Conservation (phyloP, 2,329 filamentous ascomycete genomes). For the Sporothrix dimorphospora region DNA sequence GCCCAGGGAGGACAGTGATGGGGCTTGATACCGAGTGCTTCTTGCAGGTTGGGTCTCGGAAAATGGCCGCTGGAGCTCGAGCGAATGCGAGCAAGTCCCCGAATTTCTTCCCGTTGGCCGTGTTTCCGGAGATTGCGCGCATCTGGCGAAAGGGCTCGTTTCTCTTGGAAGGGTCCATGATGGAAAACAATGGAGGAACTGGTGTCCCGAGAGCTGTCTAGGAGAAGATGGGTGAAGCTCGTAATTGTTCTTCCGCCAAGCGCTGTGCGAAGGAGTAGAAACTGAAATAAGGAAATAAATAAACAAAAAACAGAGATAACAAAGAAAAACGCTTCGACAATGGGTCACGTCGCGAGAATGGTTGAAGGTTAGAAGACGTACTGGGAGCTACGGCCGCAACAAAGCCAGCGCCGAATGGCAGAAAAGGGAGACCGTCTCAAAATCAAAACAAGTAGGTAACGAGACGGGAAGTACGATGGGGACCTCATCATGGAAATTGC, state of each 20-base stretch:
- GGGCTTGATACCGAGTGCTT: slow-evolving; percentile 20
- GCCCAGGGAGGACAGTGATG: slow-evolving; percentile 5
- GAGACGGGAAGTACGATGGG: neutral
- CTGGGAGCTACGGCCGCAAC: no score
- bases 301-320: neutral
- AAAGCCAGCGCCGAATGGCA: neutral
- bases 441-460: neutral
- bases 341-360: no score
- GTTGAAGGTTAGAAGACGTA: no score
- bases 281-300: neutral
- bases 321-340: neutral
- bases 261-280: no score
- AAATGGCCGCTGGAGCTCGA: slow-evolving; percentile 4
- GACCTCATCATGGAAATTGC: neutral
- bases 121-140: neutral
- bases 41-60: slow-evolving; percentile 24
- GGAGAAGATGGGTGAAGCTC: neutral
- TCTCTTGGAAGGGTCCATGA: neutral
- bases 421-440: no score
- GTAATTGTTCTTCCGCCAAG: neutral
- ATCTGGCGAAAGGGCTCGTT: neutral
- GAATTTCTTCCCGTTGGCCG: neutral
- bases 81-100: neutral
- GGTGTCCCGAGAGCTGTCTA: neutral
- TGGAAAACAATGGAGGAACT: neutral